These are phyloP conservation scores for Parasitella parasitica DNA, from an alignment of 371 early-diverging fungal genomes.

Conservation along the genomic window DNA sequence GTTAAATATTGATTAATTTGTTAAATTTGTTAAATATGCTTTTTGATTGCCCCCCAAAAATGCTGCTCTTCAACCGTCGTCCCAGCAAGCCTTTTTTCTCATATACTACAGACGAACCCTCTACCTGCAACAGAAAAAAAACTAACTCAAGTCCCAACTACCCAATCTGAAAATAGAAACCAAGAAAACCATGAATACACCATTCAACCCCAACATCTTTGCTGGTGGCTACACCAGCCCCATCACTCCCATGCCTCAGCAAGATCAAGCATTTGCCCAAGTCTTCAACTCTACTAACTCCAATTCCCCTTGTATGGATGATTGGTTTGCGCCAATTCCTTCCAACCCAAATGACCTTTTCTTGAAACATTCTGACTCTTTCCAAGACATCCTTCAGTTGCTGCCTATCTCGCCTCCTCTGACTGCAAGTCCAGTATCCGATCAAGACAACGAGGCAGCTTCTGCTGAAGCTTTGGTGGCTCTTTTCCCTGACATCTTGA, in stretches of 20 bases:
- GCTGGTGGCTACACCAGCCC: conserved; percentile 9
- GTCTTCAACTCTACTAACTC: background rate
- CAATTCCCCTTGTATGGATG: conserved; percentile 7
- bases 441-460: conserved; percentile 3
- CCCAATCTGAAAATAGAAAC: conserved; percentile 10
- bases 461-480: conserved; percentile 15
- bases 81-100: conserved; percentile 36
- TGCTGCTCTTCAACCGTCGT: conserved; percentile 16
- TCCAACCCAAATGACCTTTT: background rate
- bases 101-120: conserved; percentile 36
- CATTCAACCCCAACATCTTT: background rate
- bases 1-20: conserved; percentile 22
- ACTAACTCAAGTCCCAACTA: conserved; percentile 10
- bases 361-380: conserved; percentile 1
- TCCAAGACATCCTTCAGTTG: conserved; percentile 18
- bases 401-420: conserved; percentile 28
- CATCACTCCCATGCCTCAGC: conserved; percentile 1
- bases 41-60: conserved; percentile 16
- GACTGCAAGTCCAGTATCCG: conserved; percentile 20
- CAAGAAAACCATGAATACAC: background rate
- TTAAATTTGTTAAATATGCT: conserved; percentile 33
- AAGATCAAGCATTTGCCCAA: conserved; percentile 4
- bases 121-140: conserved; percentile 39
- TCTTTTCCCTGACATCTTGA: conserved; percentile 28
- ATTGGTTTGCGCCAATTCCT: conserved; percentile 11